phyloP scores from a whole-genome alignment of 805 yeast genomes.

The Candida broadrunensis region DNA sequence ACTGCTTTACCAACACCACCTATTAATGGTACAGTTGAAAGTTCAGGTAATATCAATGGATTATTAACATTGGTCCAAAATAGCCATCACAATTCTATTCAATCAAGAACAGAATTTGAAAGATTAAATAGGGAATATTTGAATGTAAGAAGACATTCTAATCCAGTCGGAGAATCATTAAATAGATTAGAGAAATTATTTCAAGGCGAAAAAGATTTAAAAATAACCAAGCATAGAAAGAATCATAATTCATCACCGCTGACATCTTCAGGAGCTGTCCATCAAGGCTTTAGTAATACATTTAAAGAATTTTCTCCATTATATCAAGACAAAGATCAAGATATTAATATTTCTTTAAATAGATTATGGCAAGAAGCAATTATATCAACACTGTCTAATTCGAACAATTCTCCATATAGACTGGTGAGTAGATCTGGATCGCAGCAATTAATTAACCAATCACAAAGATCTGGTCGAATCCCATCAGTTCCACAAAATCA shows the following conservation, averaged over 20 bases:
- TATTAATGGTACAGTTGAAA: conserved; percentile 3
- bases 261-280: not conserved
- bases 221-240: conserved; percentile 19
- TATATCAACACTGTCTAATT: conserved; percentile 14
- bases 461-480: conserved; percentile 8
- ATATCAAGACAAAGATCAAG: conserved; percentile 30
- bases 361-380: conserved; percentile 42
- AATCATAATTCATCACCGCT: conserved; percentile 6
- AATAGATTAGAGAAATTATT: conserved; percentile 40
- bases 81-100: conserved; percentile 47
- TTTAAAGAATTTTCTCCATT: conserved; percentile 32
- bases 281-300: conserved; percentile 17
- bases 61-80: conserved; percentile 24
- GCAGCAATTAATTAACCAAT: conserved; percentile 5
- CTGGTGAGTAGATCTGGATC: not conserved
- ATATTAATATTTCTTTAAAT: conserved; percentile 20
- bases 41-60: conserved; percentile 23
- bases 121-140: conserved; percentile 71
- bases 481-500: not conserved
- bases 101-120: conserved; percentile 73
- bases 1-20: conserved; percentile 1
- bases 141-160: conserved; percentile 63
- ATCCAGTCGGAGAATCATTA: conserved; percentile 67
- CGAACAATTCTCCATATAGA: not conserved
- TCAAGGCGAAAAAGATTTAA: conserved; percentile 12